A percentile compares a stretch with the other conserved stretches of the same genome.
These are phyloP conservation scores for Crassisporium funariophilum DNA, from an alignment of 768 basidiomycete genomes.

Conservation along the genomic window DNA sequence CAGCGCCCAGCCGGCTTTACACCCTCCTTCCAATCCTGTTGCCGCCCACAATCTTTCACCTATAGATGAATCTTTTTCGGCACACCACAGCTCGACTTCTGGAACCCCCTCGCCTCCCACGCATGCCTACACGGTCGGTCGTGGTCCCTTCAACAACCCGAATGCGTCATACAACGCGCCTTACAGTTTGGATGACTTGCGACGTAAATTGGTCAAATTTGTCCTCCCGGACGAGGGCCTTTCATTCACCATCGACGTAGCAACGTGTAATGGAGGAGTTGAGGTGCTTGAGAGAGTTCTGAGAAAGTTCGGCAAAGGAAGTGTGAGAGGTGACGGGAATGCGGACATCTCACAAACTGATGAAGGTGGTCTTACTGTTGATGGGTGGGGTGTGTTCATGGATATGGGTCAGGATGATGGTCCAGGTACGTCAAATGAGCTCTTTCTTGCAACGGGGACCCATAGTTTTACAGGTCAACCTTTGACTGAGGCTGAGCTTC, in stretches of 20 bases:
- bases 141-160: constrained; percentile 56
- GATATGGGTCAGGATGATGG: constrained; percentile 59
- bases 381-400: constrained; percentile 88
- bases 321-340: constrained; percentile 43
- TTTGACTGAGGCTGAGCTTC: constrained; percentile 77
- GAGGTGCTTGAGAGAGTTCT: constrained; percentile 89
- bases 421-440: constrained; percentile 42
- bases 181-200: constrained; percentile 52
- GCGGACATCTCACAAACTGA: constrained; percentile 63
- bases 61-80: constrained; percentile 65
- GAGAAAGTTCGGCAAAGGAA: constrained; percentile 82
- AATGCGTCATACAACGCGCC: constrained; percentile 35
- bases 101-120: constrained; percentile 53
- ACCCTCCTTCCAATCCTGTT: constrained; percentile 33
- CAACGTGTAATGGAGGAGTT: constrained; percentile 76
- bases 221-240: constrained; percentile 80
- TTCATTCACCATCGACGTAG: constrained; percentile 77
- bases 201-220: constrained; percentile 88
- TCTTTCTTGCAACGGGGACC: background rate
- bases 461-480: constrained; percentile 55
- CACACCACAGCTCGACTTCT: constrained; percentile 31
- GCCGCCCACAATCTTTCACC: constrained; percentile 60
- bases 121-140: constrained; percentile 54
- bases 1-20: constrained; percentile 47
- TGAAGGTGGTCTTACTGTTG: constrained; percentile 77